These are phyloP conservation scores for Dissophora ornata DNA, from an alignment of 192 early-diverging fungal species.

Conservation along the genomic window DNA sequence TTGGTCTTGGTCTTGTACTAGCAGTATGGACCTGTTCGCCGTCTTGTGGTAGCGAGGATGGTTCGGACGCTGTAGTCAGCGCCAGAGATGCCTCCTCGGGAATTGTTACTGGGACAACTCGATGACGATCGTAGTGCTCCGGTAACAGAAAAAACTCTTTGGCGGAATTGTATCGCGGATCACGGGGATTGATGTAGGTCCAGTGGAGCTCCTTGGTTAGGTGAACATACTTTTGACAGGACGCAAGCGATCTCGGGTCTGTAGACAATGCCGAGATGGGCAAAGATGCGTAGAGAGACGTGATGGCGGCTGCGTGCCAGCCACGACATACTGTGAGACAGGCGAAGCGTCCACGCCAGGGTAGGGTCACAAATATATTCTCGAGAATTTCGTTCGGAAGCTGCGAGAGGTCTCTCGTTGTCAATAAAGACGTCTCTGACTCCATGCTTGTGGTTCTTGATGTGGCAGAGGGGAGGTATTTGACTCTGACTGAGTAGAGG, in stretches of 20 bases:
- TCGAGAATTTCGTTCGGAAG: slow-evolving; percentile 4
- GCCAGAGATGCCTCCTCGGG: too few relatives aligned
- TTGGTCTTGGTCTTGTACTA: too few relatives aligned
- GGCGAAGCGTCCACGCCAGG: neutral
- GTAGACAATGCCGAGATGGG: neutral
- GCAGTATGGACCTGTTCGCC: too few relatives aligned
- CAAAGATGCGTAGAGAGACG: neutral
- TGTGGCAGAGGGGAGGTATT: too few relatives aligned
- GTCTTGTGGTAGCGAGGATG: neutral
- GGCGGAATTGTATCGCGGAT: neutral
- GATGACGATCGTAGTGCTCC: too few relatives aligned
- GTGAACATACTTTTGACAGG: neutral
- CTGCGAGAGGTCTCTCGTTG: too few relatives aligned
- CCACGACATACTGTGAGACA: neutral
- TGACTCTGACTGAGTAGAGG: too few relatives aligned
- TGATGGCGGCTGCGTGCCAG: neutral
- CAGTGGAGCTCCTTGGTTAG: neutral
- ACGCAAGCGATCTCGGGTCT: neutral
- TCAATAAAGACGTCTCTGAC: too few relatives aligned
- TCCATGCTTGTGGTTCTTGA: neutral
- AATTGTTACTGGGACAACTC: too few relatives aligned
- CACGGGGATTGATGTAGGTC: neutral
- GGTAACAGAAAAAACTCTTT: neutral
- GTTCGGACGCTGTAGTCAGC: neutral
- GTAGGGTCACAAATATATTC: neutral